These are phyloP conservation scores for Eucalyptus curtisii DNA, from an alignment of 345 rosid species.

Conservation along the genomic window DNA sequence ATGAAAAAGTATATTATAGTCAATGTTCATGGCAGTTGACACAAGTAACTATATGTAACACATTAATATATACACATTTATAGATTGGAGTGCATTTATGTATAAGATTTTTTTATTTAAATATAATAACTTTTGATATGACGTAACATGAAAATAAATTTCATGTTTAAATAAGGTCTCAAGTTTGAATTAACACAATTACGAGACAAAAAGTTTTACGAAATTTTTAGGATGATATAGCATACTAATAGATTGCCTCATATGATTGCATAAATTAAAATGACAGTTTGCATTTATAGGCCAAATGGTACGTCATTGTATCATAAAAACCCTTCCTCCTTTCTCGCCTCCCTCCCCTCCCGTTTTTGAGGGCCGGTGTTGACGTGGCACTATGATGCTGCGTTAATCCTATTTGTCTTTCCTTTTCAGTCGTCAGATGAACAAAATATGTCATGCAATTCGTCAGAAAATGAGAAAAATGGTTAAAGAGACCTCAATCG, in stretches of 20 bases:
- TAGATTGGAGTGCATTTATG: not conserved
- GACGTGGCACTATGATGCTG: not conserved
- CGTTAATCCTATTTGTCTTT: not conserved
- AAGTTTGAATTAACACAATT: not conserved
- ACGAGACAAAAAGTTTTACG: not conserved
- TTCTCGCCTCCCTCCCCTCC: not conserved
- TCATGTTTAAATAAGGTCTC: not conserved
- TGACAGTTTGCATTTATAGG: too few relatives aligned
- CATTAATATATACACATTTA: not conserved
- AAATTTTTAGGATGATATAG: not conserved
- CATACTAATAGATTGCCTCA: not conserved
- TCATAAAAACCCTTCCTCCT: not conserved
- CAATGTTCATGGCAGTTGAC: not conserved
- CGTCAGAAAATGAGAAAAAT: not conserved
- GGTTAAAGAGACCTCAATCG: not conserved
- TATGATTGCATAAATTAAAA: not conserved
- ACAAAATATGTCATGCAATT: not conserved
- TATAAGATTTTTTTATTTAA: not conserved
- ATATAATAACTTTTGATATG: not conserved
- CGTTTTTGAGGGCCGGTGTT: fast-evolving
- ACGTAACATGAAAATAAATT: not conserved
- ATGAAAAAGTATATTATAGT: not conserved
- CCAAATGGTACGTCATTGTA: not conserved
- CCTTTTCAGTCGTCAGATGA: not conserved
- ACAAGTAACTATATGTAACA: not conserved